Base-by-base conservation (phyloP, 352 stramenopile genomes). In the Pythium brassicae region DNA sequence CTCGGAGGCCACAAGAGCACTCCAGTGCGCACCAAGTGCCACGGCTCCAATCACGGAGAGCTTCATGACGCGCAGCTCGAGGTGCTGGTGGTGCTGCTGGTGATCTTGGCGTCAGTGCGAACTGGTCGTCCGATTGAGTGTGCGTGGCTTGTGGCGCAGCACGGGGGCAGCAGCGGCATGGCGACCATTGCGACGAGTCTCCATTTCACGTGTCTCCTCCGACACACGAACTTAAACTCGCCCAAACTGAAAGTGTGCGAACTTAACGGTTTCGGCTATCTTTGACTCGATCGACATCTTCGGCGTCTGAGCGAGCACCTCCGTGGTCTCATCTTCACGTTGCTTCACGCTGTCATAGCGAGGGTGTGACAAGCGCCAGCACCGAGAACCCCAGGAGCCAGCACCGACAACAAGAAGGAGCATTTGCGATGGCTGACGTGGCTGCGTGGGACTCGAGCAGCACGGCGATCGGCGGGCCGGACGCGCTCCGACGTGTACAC, bases 401-500 rank as follows among this genome's bases (percentile, higher is more conserved):
- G 19, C 27, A 17, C 27, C 7, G 9, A 50, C 19, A 25, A 51
- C 32, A 46, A 32, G 11, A 27, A 32, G 25, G 32, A 25, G 20
- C n/a, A n/a, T n/a, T 50, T 37, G 46, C 15, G 9, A 53, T 56
- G 27, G 53, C n/a, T 17, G 43, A 58, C 25, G 37, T 57, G 46
- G 19, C 59, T 47, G 22, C 59, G 19, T 55, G 45, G 46, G 25
- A 62, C 19, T n/a, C 6, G 0, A 61, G 49, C 48, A 62, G 46
- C 29, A 46, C 19, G 2, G 37, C 17, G 11, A 9, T 11, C n/a
- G 19, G 40, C 17, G 45, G 47, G 20, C 34, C 61, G 27, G 62
- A 73, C 17, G 55, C 51, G 34, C 37, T 62, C 45, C 68, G 76
- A 12, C 74, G 71, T 40, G 79, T 89, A 15, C 70, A 81, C 61